Percentiles rank a stretch among this genome's conserved stretches.
These are phyloP conservation scores for Jatropha multifida DNA, from an alignment of 441 rosid genomes.

Conservation along the genomic window DNA sequence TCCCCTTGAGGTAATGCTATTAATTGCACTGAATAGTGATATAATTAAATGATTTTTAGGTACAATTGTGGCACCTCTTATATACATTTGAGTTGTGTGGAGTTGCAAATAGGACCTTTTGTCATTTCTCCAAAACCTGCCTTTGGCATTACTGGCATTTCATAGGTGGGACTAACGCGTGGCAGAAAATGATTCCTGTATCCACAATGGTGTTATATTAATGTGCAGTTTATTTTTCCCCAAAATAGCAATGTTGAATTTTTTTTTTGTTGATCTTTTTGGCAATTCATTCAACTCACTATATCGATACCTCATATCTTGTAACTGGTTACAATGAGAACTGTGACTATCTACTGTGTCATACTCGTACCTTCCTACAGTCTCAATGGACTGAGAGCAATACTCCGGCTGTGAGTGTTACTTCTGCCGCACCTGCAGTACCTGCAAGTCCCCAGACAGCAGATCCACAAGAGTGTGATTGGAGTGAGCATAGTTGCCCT, in stretches of 20 bases:
- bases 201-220: background rate
- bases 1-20: conserved; percentile 33
- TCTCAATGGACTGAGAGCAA: conserved; percentile 31
- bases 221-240: background rate
- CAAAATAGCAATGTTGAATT: background rate
- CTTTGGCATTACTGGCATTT: conserved; percentile 6
- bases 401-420: conserved; percentile 34
- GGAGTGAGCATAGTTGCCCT: conserved; percentile 96
- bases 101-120: background rate
- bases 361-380: conserved; percentile 23
- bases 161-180: background rate
- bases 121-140: background rate
- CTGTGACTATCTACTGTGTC: background rate
- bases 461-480: conserved; percentile 64
- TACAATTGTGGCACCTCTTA: background rate
- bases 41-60: background rate
- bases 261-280: background rate
- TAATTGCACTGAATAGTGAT: background rate
- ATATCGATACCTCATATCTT: too few relatives aligned
- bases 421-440: conserved; percentile 29
- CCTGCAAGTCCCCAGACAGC: conserved; percentile 37
- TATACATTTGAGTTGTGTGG: background rate
- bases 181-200: conserved; percentile 3
- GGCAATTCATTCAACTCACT: too few relatives aligned
- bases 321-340: conserved; percentile 2